Base-by-base conservation (phyloP, 768 basidiomycete species). In the Phaffia tasmanica region DNA sequence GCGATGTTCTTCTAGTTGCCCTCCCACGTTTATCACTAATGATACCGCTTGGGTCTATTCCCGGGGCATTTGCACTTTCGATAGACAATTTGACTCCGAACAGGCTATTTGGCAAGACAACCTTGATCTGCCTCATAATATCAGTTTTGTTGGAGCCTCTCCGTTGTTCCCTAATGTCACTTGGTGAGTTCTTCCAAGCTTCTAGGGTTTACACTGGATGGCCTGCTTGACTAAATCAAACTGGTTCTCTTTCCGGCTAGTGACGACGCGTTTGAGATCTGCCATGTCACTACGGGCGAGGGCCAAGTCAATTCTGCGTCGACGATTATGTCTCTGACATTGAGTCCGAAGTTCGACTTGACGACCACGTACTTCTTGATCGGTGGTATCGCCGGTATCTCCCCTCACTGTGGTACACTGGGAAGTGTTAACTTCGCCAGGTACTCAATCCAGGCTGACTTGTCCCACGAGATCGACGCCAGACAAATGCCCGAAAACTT, bases 221-320 rank as follows among this genome's bases (percentile, higher is more conserved):
- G 11, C 35, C 6, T 5, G 11, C 35, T 42, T 42, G 4, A 11
- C 11, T 4, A 42, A 11, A 42, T 42, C 35, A 11, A 11, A 42
- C 11, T 42, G 4, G 11, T 42, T 42, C 11, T 42, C 35, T 42
- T 11, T 42, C 35, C 11, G 11, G 11, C 35, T 42, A 42, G 80
- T 70, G 75, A 78, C 19, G 46, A 54, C 35, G 67, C 72, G 32
- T 76, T 75, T 6, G 66, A 70, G 16, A 73, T 79, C 54, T 81
- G 80, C 64, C 76, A 79, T 47, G 64, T 79, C 11, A 76, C 74
- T 30, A 77, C 77, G 5, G 78, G 76, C 8, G 76, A 78, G 64
- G 70, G 70, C 15, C 79, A 80, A 70, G 80, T 81, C 72, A 80
- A 81, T 70, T 79, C 80, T 0, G 79, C 79, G 21, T 69, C 74